Percentiles rank a stretch among this genome's conserved stretches.
These are phyloP conservation scores for Ophiocordyceps camponoti-floridani DNA, from an alignment of 2,329 filamentous ascomycete species.

Conservation along the genomic window DNA sequence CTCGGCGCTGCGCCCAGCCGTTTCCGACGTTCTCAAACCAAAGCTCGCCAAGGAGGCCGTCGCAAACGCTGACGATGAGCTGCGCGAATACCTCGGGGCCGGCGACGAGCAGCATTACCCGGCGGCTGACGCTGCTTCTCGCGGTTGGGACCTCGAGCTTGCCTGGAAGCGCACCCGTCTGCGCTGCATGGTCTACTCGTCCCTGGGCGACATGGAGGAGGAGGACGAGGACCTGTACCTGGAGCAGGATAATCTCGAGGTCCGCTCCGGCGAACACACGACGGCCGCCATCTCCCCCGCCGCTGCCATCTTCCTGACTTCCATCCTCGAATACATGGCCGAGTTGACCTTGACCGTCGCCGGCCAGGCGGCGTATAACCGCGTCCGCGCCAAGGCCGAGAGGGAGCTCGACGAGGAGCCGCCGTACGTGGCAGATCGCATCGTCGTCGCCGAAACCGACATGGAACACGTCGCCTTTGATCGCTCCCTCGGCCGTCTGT, in stretches of 20 bases:
- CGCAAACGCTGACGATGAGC: constrained; percentile 65
- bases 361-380: constrained; percentile 63
- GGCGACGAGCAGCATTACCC: constrained; percentile 57
- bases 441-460: constrained; percentile 78
- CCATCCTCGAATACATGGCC: constrained; percentile 82
- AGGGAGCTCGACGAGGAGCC: constrained; percentile 37
- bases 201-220: constrained; percentile 90
- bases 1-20: constrained; percentile 57
- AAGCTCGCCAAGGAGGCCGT: constrained; percentile 77
- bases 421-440: constrained; percentile 38
- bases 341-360: constrained; percentile 81
- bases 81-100: constrained; percentile 72
- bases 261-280: constrained; percentile 34
- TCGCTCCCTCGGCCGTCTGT: constrained; percentile 70
- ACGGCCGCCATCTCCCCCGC: constrained; percentile 68
- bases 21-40: constrained; percentile 74
- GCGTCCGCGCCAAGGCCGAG: constrained; percentile 39
- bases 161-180: constrained; percentile 88
- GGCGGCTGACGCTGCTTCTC: constrained; percentile 23
- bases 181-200: constrained; percentile 96
- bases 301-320: constrained; percentile 89
- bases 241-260: constrained; percentile 56
- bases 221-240: constrained; percentile 88
- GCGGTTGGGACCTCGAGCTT: constrained; percentile 75
- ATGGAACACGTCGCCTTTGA: constrained; percentile 89